Base-by-base conservation (phyloP, 805 yeast species). In the Babjeviella inositovora region DNA sequence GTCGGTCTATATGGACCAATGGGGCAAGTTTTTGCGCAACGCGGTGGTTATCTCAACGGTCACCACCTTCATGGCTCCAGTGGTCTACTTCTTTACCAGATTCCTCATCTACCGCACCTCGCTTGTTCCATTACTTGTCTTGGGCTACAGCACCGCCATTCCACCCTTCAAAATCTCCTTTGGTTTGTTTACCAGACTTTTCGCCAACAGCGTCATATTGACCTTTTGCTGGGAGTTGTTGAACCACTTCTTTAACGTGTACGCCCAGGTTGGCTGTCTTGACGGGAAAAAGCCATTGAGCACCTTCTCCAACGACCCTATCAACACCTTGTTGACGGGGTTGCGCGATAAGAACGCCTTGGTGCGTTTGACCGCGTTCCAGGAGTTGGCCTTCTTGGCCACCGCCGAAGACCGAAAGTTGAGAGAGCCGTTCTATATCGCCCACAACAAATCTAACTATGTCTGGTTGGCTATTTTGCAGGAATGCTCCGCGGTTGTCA, bases 211-310 rank as follows among this genome's bases (percentile, higher is more conserved):
- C 15, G 57, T 41, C 29, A 33, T 54, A n/a, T 30, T 50, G 12
- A 42, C 49, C 18, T 37, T 54, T 17, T 33, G 41, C 7, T 66
- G 76, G 66, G 84, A 76, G 35, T 21, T 60, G 6, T 40, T 62
- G 13, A 71, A 72, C 37, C 58, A 64, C 26, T 45, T 70, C 1
- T 76, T 62, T 38, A 56, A 69, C 35, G 74, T 75, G 3, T 75
- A 73, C 38, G 59, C 79, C 26, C 60, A 74, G 8, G 60, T 74
- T 32, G 87, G 90, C 2, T 76, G 87, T 40, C 38, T 77, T 24
- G 74, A 71, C 34, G 70, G 73, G 22, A 68, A 65, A 11, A 65
- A 63, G 27, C 66, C 80, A 11, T 54, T 77, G 6, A 63, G 74
- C 21, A 44, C 64, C 8, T 60, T 66, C 14, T 59, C 75, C 9